Conservation (phyloP, 1,284 basidiomycete species). For the Termitomyces sp. region DNA sequence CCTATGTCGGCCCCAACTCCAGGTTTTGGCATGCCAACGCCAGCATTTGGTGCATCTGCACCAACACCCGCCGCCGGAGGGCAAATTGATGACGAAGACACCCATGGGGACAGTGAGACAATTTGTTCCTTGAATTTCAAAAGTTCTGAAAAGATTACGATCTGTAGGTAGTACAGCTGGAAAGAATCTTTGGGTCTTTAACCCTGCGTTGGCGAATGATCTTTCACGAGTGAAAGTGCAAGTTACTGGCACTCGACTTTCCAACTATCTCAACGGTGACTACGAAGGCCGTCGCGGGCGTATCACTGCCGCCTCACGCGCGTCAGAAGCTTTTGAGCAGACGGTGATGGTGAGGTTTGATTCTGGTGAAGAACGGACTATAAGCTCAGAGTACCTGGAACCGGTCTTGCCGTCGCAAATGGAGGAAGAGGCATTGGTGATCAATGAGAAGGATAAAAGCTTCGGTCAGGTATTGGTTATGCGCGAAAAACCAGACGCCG, state of each 20-base stretch:
- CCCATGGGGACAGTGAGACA: constrained; percentile 6
- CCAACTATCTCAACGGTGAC: constrained; percentile 49
- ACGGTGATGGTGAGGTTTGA: constrained; percentile 36
- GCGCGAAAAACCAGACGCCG: constrained; percentile 30
- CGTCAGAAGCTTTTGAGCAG: constrained; percentile 30
- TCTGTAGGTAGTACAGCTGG: constrained; percentile 19
- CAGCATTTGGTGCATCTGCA: constrained; percentile 12
- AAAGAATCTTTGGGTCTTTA: constrained; percentile 44
- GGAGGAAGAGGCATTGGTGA: constrained; percentile 35
- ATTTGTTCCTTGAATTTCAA: neutral
- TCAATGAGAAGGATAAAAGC: constrained; percentile 24
- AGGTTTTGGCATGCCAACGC: constrained; percentile 16
- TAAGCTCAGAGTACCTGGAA: constrained; percentile 34
- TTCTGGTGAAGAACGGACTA: constrained; percentile 28
- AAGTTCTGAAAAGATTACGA: neutral
- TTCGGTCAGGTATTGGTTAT: constrained; percentile 33
- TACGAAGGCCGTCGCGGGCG: constrained; percentile 46
- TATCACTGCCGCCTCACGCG: constrained; percentile 29
- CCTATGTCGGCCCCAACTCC: constrained; percentile 36
- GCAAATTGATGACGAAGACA: constrained; percentile 11
- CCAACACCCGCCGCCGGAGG: constrained; percentile 10
- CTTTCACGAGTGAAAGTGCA: constrained; percentile 43
- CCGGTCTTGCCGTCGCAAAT: constrained; percentile 32
- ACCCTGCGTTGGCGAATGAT: constrained; percentile 29
- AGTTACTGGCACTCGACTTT: constrained; percentile 42